These are phyloP conservation scores for Kokia cookei DNA, from an alignment of 441 rosid species.

Conservation along the genomic window DNA sequence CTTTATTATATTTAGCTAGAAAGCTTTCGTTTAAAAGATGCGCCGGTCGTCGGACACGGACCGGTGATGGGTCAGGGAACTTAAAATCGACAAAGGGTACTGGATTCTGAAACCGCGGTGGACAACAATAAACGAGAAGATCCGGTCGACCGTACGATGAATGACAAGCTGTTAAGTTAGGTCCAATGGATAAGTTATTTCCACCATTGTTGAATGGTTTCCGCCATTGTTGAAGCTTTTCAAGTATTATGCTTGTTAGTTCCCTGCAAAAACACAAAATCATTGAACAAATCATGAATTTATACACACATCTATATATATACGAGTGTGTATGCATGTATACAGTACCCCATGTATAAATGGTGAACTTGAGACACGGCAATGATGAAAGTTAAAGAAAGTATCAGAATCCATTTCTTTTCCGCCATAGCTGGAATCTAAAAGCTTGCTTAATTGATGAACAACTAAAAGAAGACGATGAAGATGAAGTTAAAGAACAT, in stretches of 20 bases:
- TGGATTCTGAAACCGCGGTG: not conserved
- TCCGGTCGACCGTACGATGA: not conserved
- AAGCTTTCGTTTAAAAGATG: not conserved
- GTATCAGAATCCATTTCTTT: not conserved
- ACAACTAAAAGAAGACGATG: not conserved
- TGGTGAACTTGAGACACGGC: not conserved
- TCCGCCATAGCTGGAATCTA: not conserved
- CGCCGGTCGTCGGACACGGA: not conserved
- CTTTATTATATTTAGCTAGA: conserved; percentile 1
- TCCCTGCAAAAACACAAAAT: not conserved
- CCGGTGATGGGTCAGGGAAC: not conserved
- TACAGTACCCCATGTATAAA: not conserved
- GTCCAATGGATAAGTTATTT: not conserved
- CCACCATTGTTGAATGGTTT: not conserved
- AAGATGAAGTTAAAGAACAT: no score
- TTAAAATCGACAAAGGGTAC: not conserved
- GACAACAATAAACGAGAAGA: not conserved
- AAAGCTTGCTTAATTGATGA: not conserved
- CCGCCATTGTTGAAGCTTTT: not conserved
- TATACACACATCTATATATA: no score
- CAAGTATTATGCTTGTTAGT: not conserved
- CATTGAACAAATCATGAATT: not conserved
- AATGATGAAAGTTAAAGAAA: not conserved
- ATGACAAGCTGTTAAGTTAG: not conserved
- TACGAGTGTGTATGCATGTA: not conserved